Evolutionary conservation across 495 filamentous ascomycete species (phyloP), one percentile per base, ranked within the genome.

Genomic region (Daldinia vernicosa): DNA sequence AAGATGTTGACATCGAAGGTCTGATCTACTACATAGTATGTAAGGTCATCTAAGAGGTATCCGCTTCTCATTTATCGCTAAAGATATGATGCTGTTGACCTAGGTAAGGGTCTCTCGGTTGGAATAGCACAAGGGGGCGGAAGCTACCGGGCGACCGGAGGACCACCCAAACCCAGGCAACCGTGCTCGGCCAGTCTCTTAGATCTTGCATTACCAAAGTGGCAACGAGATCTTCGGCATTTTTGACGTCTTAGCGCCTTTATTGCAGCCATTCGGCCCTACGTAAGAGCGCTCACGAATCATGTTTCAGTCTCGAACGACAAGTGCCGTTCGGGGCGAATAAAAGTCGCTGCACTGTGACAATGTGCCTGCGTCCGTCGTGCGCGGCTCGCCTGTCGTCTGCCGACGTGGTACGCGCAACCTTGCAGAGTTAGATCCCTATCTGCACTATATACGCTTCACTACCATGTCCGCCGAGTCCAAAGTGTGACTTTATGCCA

Each of bases 201-300:
- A 73, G 70, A 73, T 73, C 70, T 73, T 73, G 70, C 70, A 73
- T 73, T 66, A 63, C 70, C 66, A 65, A 47, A 66, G 70, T 73
- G 70, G 70, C 70, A 73, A 73, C 33, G 70, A 73, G 70, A 73
- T 73, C 70, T 69, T 69, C 70, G 70, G 70, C 70, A 73, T 69
- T 69, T 69, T 73, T 69, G 61, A 69, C 66, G 62, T 74, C 62
- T 67, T 71, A 74, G 71, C 71, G 71, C 71, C 71, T 57, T 58
- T 17, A 60, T 63, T 66, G 67, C 62, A 67, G 62, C 67, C 45
- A 74, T 74, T 74, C 71, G 71, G 71, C 62, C 71, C 71, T 74
- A 74, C 67, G 67, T 57, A 66, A 60, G 39, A 55, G 51, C 26
- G n/a, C 50, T 64, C 67, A 51, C 71, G 71, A 71, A 74, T 74